Conservation (phyloP, 2,329 filamentous ascomycete species). For the Trichoderma harzianum region DNA sequence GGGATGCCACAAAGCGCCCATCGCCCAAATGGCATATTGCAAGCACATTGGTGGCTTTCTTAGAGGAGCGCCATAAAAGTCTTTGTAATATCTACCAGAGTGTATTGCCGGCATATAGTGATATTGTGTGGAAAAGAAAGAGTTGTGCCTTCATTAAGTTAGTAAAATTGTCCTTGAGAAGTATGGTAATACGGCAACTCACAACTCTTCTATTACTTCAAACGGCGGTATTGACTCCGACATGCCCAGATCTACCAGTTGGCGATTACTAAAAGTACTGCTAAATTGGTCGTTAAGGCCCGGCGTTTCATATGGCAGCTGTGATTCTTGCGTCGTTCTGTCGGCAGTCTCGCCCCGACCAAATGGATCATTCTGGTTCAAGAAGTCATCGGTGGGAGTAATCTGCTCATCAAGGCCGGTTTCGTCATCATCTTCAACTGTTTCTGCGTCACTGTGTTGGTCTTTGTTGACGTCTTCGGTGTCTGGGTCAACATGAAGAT, state of each 20-base stretch:
- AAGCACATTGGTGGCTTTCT: constrained; percentile 78
- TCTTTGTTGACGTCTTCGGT: not conserved
- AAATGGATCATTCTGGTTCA: constrained; percentile 11
- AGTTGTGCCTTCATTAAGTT: constrained; percentile 52
- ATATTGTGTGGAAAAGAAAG: constrained; percentile 75
- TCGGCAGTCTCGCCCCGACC: constrained; percentile 11
- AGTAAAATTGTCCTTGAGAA: not conserved
- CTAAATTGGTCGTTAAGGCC: constrained; percentile 15
- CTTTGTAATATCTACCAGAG: constrained; percentile 67
- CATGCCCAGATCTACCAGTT: constrained; percentile 73
- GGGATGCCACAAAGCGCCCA: constrained; percentile 67
- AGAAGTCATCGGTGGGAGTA: constrained; percentile 7
- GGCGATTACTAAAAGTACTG: constrained; percentile 19
- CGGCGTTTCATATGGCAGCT: constrained; percentile 18
- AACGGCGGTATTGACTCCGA: constrained; percentile 77
- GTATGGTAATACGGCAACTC: constrained; percentile 29
- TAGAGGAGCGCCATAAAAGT: constrained; percentile 67
- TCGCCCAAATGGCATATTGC: constrained; percentile 82
- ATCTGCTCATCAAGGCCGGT: constrained; percentile 1
- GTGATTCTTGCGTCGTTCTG: not conserved
- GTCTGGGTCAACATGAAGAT: not conserved
- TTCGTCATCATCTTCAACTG: not conserved
- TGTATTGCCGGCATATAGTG: constrained; percentile 74
- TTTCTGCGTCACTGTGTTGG: not conserved
- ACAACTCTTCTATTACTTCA: constrained; percentile 82